A percentile compares a stretch with the other conserved stretches of the same genome.
These are phyloP conservation scores for Helicostylum pulchrum DNA, from an alignment of 192 early-diverging fungal species.

Conservation along the genomic window DNA sequence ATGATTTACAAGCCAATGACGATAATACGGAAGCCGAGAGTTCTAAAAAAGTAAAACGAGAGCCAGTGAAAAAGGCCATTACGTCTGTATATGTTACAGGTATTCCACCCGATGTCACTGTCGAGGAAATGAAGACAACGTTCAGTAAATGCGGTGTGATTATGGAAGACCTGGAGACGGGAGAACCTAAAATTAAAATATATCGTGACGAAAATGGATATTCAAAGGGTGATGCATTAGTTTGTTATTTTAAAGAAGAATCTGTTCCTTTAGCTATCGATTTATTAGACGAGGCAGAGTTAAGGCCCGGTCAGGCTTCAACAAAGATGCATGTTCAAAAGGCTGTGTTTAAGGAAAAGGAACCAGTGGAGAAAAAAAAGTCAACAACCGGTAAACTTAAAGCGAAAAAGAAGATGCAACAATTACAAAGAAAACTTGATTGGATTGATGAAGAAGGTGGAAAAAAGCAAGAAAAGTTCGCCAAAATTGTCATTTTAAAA, in stretches of 20 bases:
- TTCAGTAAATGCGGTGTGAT: conserved; percentile 82
- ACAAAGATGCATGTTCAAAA: conserved; percentile 72
- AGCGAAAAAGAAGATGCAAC: conserved; percentile 62
- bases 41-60: conserved; percentile 51
- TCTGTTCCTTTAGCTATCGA: conserved; percentile 82
- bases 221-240: conserved; percentile 88
- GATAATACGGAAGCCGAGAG: conserved; percentile 2
- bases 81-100: conserved; percentile 86
- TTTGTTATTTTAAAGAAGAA: conserved; percentile 89
- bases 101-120: conserved; percentile 75
- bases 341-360: conserved; percentile 82
- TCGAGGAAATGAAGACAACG: conserved; percentile 70
- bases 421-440: conserved; percentile 78
- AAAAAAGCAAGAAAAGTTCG: conserved; percentile 71
- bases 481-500: conserved; percentile 86
- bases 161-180: conserved; percentile 63
- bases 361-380: conserved; percentile 31
- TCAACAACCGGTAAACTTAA: conserved; percentile 55
- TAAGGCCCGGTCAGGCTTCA: conserved; percentile 59
- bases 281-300: conserved; percentile 83
- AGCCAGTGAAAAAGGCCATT: conserved; percentile 53
- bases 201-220: conserved; percentile 69
- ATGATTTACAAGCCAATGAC: conserved; percentile 11
- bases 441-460: conserved; percentile 79
- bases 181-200: conserved; percentile 85